Conservation (phyloP, 495 filamentous ascomycete species). For the Penicillium bialowiezense region DNA sequence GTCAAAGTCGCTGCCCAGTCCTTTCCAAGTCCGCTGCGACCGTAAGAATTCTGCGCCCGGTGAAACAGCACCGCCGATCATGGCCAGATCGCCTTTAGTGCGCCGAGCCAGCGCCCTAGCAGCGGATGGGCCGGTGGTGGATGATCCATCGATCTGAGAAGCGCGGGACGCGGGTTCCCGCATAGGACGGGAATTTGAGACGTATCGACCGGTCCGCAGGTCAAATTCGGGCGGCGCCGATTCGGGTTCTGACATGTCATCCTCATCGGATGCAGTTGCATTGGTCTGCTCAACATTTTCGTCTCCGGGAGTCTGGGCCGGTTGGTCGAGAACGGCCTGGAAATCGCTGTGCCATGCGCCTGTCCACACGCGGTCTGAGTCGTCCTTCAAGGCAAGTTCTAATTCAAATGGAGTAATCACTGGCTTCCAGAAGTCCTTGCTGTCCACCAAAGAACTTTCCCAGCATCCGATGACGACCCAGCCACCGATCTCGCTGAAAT, state of each 20-base stretch:
- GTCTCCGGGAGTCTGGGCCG: constrained; percentile 16
- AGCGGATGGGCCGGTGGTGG: constrained; percentile 28
- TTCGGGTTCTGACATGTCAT: constrained; percentile 57
- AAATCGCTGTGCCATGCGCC: constrained; percentile 77
- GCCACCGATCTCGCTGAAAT: constrained; percentile 90
- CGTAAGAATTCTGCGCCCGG: constrained; percentile 86
- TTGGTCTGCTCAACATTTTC: constrained; percentile 18
- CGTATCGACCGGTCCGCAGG: constrained; percentile 80
- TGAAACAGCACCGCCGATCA: constrained; percentile 76
- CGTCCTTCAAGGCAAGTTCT: constrained; percentile 64
- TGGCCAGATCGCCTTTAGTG: constrained; percentile 66
- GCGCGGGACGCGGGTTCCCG: constrained; percentile 35
- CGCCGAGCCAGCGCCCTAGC: constrained; percentile 54
- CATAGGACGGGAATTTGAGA: constrained; percentile 83
- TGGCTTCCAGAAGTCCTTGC: constrained; percentile 79
- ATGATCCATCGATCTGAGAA: constrained; percentile 32
- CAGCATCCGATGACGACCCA: constrained; percentile 99
- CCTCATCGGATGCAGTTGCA: constrained; percentile 29
- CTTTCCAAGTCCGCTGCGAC: constrained; percentile 84
- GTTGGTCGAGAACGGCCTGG: constrained; percentile 51
- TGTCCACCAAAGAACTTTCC: constrained; percentile 88
- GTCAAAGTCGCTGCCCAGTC: constrained; percentile 83
- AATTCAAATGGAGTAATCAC: constrained; percentile 93
- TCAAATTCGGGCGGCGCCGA: constrained; percentile 88
- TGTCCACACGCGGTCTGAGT: constrained; percentile 70